phyloP scores from a whole-genome alignment of 306 rosid genomes.

The Chamaecrista fasciculata region DNA sequence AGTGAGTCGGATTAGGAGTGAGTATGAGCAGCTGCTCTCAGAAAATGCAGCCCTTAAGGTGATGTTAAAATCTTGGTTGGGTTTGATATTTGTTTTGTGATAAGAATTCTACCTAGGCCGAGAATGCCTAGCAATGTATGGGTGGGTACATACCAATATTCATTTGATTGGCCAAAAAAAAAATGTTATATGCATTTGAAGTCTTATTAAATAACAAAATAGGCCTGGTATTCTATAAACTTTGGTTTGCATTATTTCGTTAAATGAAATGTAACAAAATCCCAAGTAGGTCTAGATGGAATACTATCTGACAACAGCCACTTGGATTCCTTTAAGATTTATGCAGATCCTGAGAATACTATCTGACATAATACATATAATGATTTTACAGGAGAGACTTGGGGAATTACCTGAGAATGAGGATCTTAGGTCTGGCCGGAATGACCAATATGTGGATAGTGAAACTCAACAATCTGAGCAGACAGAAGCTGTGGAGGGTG shows the following conservation, averaged over 20 bases:
- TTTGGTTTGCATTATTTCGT: no score
- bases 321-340: neutral
- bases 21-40: slow-evolving; percentile 80
- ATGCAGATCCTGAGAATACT: slow-evolving; percentile 8
- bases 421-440: slow-evolving; percentile 52
- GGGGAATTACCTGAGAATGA: slow-evolving; percentile 67
- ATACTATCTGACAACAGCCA: neutral
- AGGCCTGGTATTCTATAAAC: neutral
- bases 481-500: slow-evolving; percentile 47
- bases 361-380: slow-evolving; percentile 8
- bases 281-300: neutral
- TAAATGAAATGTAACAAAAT: no score
- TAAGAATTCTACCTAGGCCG: neutral
- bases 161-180: no score
- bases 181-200: neutral
- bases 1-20: slow-evolving; percentile 75
- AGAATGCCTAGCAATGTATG: neutral
- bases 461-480: slow-evolving; percentile 57
- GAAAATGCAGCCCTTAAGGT: slow-evolving; percentile 94
- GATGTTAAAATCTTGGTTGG: slow-evolving; percentile 30
- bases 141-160: neutral
- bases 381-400: slow-evolving; percentile 68
- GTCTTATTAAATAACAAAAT: slow-evolving; percentile 1
- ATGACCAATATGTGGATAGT: slow-evolving; percentile 44
- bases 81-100: slow-evolving; percentile 11